Base-by-base conservation (phyloP, 2,329 filamentous ascomycete genomes). In the Exserohilum turcica region DNA sequence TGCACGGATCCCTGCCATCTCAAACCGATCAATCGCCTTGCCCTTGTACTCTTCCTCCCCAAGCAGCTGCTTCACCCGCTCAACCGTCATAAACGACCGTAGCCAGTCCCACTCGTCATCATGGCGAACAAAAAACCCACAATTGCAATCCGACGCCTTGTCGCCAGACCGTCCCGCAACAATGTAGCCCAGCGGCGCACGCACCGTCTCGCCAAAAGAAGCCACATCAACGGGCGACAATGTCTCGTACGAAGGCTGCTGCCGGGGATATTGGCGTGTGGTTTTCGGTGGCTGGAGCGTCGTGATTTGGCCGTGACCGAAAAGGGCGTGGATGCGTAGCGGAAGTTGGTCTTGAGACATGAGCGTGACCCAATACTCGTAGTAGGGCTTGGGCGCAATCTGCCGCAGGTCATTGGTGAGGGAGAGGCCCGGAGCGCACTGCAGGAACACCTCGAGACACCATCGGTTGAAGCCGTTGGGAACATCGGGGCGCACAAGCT, bases 131-230 rank as follows among this genome's bases (percentile, higher is more conserved):
- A 68, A 75, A 48, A 75, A 73, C 1, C 73, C 73, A 6, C 73
- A 68, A 31, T 75, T 75, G 48, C 65, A 69, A 37, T 75, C 66
- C 12, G 66, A 68, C 12, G 70, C 72, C 42, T 75, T 75, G 43
- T 74, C 72, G 9, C 72, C 73, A 1, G 78, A 78, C 33, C 80
- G 65, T 0, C 73, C 78, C 13, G 80, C 74, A 1, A 74, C 74
- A 13, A 80, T 67, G n/a, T 76, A 75, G 8, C 78, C 78, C 0
- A 80, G 62, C 4, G 72, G 74, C 13, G 73, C 66, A n/a, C 56
- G 53, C 0, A 66, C 65, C 1, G 71, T 75, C 1, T 62, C 57
- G 13, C 61, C 60, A 18, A 66, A 66, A 0, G 43, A 42, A 1
- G 21, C 19, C 0, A 60, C 52, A 1, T 53, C 38, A 0, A 44